These are phyloP conservation scores for Chytridium lagenaria DNA, from an alignment of 371 early-diverging fungal genomes.

Conservation along the genomic window DNA sequence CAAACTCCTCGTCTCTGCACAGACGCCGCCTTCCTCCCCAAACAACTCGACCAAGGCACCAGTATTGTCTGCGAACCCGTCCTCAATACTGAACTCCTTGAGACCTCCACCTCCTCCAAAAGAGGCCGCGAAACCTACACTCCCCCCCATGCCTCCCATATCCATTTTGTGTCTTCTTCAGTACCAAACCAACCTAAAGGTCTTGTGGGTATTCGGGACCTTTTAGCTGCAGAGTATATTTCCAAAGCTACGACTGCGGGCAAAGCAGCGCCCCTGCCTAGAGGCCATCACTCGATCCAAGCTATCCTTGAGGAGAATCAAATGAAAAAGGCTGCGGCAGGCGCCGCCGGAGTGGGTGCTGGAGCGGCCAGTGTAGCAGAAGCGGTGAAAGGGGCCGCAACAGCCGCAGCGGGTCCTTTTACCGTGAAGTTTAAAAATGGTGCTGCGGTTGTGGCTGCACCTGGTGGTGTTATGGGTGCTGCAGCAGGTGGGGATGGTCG, in stretches of 20 bases:
- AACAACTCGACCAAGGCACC: conserved; percentile 14
- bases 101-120: background rate
- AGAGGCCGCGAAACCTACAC: conserved; percentile 13
- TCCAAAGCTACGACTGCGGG: conserved; percentile 4
- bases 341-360: background rate
- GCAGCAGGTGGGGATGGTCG: background rate
- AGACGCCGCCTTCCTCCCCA: conserved; percentile 22
- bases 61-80: conserved; percentile 21
- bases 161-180: background rate
- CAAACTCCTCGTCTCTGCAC: conserved; percentile 12
- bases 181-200: no score
- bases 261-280: background rate
- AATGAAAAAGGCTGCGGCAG: background rate
- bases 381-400: background rate
- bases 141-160: background rate
- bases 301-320: background rate
- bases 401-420: background rate
- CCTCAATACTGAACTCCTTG: background rate
- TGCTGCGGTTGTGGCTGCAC: conserved; percentile 2
- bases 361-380: background rate
- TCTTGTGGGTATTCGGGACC: background rate
- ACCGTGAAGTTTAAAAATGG: background rate
- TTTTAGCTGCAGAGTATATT: background rate
- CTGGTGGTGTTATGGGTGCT: background rate
- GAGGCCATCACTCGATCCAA: conserved; percentile 4